Percentiles rank a stretch among this genome's conserved stretches.
phyloP scores from a whole-genome alignment of 2,329 filamentous ascomycete species.

The Trichothecium sympodiale region DNA sequence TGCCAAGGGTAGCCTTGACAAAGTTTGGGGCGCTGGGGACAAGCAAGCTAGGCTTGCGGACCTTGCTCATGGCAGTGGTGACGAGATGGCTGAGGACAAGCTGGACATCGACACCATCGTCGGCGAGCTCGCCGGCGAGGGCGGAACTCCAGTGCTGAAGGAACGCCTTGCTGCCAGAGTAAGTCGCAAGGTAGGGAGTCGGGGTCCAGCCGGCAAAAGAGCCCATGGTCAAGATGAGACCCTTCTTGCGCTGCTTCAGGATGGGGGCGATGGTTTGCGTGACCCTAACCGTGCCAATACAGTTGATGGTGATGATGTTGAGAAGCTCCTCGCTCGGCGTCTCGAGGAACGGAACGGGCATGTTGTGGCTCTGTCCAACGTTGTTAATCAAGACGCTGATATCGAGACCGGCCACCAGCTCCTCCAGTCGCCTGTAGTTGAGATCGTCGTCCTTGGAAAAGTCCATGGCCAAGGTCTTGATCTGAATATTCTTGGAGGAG shows the following conservation, averaged over 20 bases:
- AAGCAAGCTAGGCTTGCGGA: constrained; percentile 64
- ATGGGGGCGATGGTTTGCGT: constrained; percentile 77
- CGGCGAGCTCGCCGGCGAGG: constrained; percentile 70
- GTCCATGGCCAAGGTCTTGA: constrained; percentile 82
- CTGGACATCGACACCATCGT: constrained; percentile 77
- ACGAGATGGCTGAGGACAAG: constrained; percentile 87
- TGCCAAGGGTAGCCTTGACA: constrained; percentile 65
- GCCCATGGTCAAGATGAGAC: constrained; percentile 92
- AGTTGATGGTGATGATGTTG: constrained; percentile 93
- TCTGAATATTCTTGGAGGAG: constrained; percentile 48
- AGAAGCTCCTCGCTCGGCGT: constrained; percentile 71
- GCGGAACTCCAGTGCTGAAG: constrained; percentile 91
- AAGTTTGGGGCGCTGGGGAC: constrained; percentile 78
- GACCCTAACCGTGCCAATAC: constrained; percentile 75
- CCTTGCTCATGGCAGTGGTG: constrained; percentile 94
- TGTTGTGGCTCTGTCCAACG: constrained; percentile 86
- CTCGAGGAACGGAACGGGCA: constrained; percentile 78
- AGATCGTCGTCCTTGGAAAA: constrained; percentile 68
- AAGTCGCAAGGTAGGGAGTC: constrained; percentile 85
- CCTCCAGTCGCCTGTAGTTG: constrained; percentile 67
- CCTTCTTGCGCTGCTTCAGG: constrained; percentile 73
- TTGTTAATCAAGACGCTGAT: constrained; percentile 91
- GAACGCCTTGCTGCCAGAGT: constrained; percentile 97
- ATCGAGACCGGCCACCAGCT: constrained; percentile 61
- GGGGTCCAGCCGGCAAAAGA: constrained; percentile 90